Evolutionary conservation across 176 grass and related monocot species (phyloP).

Genomic region (Rhynchospora pubera): DNA sequence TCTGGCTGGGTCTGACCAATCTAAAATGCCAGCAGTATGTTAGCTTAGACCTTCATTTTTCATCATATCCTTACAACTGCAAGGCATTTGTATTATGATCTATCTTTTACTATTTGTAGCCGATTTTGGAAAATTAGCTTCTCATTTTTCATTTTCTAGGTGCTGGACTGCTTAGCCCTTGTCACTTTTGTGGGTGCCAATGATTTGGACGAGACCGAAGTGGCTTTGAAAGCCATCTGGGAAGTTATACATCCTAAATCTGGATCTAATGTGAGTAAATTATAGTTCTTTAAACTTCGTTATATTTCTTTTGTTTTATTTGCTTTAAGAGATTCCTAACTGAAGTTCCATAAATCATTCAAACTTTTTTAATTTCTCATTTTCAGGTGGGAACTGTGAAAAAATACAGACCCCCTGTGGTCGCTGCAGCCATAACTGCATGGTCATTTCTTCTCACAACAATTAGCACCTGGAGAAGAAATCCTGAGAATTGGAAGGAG

Average conservation of each 20-base stretch:
- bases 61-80: not conserved
- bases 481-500: slow-evolving; percentile 93
- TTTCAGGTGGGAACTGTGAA: slow-evolving; percentile 66
- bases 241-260: slow-evolving; percentile 84
- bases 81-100: not conserved
- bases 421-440: slow-evolving; percentile 73
- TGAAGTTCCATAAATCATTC: not conserved
- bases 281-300: not conserved
- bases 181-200: slow-evolving; percentile 65
- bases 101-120: not conserved
- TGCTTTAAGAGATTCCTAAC: not conserved
- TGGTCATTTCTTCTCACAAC: slow-evolving; percentile 95
- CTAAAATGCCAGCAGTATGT: slow-evolving; percentile 59
- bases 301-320: not conserved
- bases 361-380: not conserved
- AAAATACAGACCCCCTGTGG: slow-evolving; percentile 48
- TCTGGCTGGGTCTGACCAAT: slow-evolving; percentile 43
- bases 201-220: slow-evolving; percentile 64
- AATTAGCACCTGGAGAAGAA: slow-evolving; percentile 72
- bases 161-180: slow-evolving; percentile 63
- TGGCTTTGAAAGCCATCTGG: slow-evolving; percentile 72
- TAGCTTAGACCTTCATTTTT: not conserved
- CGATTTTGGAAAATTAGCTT: not conserved
- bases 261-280: slow-evolving; percentile 58
- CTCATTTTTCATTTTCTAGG: slow-evolving; percentile 27